phyloP scores from a whole-genome alignment of 1,284 basidiomycete species.

The Melampsora larici-populina region DNA sequence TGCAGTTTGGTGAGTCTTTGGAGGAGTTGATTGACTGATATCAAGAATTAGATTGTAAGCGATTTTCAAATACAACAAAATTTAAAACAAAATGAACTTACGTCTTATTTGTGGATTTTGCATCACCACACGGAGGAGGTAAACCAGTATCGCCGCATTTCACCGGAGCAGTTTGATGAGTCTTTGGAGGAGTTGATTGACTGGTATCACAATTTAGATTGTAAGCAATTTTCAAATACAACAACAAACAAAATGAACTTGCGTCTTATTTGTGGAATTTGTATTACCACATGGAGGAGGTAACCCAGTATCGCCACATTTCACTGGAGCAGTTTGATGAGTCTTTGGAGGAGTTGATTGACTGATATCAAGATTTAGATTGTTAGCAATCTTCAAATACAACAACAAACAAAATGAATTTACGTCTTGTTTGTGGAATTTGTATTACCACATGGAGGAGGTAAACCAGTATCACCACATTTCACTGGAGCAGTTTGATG shows the following conservation, averaged over 20 bases:
- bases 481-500: conserved; percentile 4
- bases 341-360: neutral
- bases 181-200: neutral
- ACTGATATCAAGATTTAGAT: too few relatives aligned
- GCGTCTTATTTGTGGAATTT: neutral
- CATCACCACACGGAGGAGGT: neutral
- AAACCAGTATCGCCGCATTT: conserved; percentile 11
- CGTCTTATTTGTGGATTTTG: neutral
- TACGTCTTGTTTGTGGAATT: too few relatives aligned
- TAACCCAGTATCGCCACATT: neutral
- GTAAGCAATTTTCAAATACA: too few relatives aligned
- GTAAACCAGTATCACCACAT: neutral
- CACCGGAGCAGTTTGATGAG: conserved; percentile 8
- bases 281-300: conserved; percentile 3
- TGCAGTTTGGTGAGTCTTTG: neutral
- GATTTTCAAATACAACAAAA: too few relatives aligned
- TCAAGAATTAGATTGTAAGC: too few relatives aligned
- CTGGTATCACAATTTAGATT: too few relatives aligned
- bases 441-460: neutral
- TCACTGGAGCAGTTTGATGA: conserved; percentile 1
- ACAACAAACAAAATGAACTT: too few relatives aligned
- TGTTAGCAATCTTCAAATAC: too few relatives aligned
- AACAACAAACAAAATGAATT: too few relatives aligned
- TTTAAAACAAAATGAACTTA: too few relatives aligned
- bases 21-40: too few relatives aligned